Percentiles rank a stretch among this genome's conserved stretches.
These are phyloP conservation scores for Ochromonas danica DNA, from an alignment of 108 stramenopile species.

Conservation along the genomic window DNA sequence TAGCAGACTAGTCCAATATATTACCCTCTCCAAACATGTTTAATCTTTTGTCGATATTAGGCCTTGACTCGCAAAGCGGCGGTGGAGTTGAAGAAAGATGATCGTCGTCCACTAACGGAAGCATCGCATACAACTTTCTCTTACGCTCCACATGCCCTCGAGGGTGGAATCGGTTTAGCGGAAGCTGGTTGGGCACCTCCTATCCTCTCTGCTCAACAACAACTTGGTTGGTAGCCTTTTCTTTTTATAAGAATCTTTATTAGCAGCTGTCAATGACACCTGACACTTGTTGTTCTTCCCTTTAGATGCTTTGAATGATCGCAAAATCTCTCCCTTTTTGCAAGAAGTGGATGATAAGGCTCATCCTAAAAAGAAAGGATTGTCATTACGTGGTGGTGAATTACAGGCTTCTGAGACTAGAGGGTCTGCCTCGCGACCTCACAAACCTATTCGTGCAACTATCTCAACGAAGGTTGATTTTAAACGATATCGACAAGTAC, in stretches of 20 bases:
- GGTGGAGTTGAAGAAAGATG: conserved; percentile 29
- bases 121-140: not conserved
- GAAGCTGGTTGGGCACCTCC: conserved; percentile 11
- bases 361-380: no score
- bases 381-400: conserved; percentile 28
- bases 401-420: not conserved
- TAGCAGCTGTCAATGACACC: no score
- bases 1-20: not conserved
- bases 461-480: conserved; percentile 11
- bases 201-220: no score
- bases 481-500: conserved; percentile 2
- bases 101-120: not conserved
- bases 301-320: no score
- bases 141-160: conserved; percentile 11
- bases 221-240: no score
- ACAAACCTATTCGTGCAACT: not conserved
- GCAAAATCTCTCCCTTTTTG: no score
- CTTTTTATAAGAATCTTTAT: no score
- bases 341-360: no score
- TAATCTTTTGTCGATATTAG: no score
- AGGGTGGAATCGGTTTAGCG: conserved; percentile 10
- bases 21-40: not conserved
- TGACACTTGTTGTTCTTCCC: no score
- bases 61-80: conserved; percentile 8
- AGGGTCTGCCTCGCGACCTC: not conserved